A percentile compares a stretch with the other conserved stretches of the same genome.
These are phyloP conservation scores for Phaeotremella fagi DNA, from an alignment of 768 basidiomycete species.

Conservation along the genomic window DNA sequence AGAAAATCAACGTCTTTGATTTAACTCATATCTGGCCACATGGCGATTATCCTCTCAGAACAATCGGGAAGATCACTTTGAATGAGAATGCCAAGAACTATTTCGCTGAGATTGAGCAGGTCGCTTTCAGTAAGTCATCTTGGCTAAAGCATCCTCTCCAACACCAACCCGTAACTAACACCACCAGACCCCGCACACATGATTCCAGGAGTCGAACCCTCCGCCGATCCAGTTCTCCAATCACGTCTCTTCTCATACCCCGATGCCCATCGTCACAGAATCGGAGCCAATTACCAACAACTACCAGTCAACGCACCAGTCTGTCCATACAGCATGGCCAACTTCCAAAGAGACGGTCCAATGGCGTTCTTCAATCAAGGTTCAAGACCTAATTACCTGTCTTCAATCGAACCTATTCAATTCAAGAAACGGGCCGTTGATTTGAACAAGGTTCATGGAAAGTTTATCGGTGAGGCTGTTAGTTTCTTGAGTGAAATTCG, in stretches of 20 bases:
- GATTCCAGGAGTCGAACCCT: slow-evolving; percentile 82
- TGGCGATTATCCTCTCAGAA: slow-evolving; percentile 48
- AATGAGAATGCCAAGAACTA: slow-evolving; percentile 51
- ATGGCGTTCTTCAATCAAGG: slow-evolving; percentile 73
- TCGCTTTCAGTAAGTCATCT: slow-evolving; percentile 14
- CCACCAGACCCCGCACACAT: slow-evolving; percentile 64
- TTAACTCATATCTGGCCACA: slow-evolving; percentile 49
- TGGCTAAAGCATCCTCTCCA: too few species aligned
- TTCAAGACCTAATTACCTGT: slow-evolving; percentile 79
- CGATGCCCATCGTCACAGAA: slow-evolving; percentile 45
- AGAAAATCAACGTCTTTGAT: slow-evolving; percentile 57
- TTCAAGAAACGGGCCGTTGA: slow-evolving; percentile 53
- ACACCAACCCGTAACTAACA: too few species aligned
- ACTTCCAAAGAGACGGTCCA: slow-evolving; percentile 88
- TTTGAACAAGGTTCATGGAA: slow-evolving; percentile 56
- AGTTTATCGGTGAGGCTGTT: slow-evolving; percentile 63
- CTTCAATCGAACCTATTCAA: slow-evolving; percentile 65
- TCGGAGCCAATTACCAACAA: slow-evolving; percentile 57
- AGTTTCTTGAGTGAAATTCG: slow-evolving; percentile 59
- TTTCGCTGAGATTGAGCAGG: slow-evolving; percentile 47
- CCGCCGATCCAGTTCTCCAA: slow-evolving; percentile 87
- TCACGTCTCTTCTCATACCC: slow-evolving; percentile 90
- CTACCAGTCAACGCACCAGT: slow-evolving; percentile 81
- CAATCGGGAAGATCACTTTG: slow-evolving; percentile 49
- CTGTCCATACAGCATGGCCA: slow-evolving; percentile 58